These are phyloP conservation scores for Pythium sukuiense DNA, from an alignment of 352 stramenopile species.

Conservation along the genomic window DNA sequence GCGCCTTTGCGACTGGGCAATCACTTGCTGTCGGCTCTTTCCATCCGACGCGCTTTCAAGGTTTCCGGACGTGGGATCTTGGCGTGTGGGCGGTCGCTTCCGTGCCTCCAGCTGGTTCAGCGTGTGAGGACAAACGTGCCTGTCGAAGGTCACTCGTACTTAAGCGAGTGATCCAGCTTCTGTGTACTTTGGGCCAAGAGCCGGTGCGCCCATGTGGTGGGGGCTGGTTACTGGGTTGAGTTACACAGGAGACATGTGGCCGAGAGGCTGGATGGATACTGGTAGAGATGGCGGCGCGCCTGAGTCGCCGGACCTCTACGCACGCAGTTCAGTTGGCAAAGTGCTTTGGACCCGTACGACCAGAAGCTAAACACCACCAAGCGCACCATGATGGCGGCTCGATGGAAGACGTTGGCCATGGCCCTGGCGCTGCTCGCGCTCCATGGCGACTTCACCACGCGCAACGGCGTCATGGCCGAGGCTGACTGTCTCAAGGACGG, in stretches of 20 bases:
- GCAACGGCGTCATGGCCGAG: constrained; percentile 2
- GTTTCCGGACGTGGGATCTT: neutral
- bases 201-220: constrained; percentile 11
- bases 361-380: neutral
- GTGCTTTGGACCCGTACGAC: neutral
- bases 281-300: neutral
- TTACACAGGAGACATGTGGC: neutral
- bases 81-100: constrained; percentile 7
- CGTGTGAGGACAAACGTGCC: neutral
- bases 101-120: constrained; percentile 7
- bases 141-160: constrained; percentile 5
- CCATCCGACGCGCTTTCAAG: constrained; percentile 4
- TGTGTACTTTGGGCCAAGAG: neutral
- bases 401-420: constrained; percentile 6
- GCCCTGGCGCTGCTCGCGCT: constrained; percentile 7
- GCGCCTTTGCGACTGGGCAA: constrained; percentile 2
- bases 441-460: neutral
- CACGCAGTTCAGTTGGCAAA: neutral
- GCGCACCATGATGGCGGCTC: constrained; percentile 5
- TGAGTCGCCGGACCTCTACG: constrained; percentile 1
- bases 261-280: constrained; percentile 3
- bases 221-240: neutral
- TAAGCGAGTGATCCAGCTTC: neutral
- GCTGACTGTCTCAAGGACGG: constrained; percentile 25
- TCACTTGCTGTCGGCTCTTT: constrained; percentile 2